Conservation (phyloP, 108 stramenopile genomes). For the Conticribra guillardii region DNA sequence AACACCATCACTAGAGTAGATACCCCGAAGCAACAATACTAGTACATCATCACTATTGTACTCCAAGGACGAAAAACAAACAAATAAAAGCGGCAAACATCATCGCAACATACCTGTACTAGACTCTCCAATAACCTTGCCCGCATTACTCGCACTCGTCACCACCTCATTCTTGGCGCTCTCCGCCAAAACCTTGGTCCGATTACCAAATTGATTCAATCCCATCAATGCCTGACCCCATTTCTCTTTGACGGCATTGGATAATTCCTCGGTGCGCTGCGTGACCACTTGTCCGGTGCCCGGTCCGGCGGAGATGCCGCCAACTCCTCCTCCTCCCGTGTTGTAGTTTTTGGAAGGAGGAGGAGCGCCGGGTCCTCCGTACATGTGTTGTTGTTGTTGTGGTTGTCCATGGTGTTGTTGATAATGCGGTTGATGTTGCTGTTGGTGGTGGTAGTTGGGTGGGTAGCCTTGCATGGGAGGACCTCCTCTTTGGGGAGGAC, state of each 20-base stretch:
- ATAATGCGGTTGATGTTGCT: conserved; percentile 17
- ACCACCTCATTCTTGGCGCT: conserved; percentile 48
- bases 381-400: neutral
- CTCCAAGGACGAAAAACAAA: no score
- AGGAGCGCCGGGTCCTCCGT: conserved; percentile 33
- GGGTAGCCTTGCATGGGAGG: conserved; percentile 28
- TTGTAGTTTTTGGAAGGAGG: no score
- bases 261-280: conserved; percentile 42
- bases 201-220: conserved; percentile 41
- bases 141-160: conserved; percentile 44
- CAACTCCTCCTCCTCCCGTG: no score
- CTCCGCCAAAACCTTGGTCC: conserved; percentile 52
- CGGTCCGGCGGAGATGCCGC: conserved; percentile 4
- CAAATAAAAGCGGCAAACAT: no score
- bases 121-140: conserved; percentile 48
- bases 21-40: no score
- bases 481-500: conserved; percentile 17
- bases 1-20: no score
- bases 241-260: conserved; percentile 41
- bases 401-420: conserved; percentile 16
- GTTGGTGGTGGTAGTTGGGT: conserved; percentile 15
- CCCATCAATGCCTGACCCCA: conserved; percentile 49
- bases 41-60: no score
- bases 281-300: conserved; percentile 42
- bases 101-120: conserved; percentile 49